phyloP scores from a whole-genome alignment of 306 rosid species.

The Lupinus albus region DNA sequence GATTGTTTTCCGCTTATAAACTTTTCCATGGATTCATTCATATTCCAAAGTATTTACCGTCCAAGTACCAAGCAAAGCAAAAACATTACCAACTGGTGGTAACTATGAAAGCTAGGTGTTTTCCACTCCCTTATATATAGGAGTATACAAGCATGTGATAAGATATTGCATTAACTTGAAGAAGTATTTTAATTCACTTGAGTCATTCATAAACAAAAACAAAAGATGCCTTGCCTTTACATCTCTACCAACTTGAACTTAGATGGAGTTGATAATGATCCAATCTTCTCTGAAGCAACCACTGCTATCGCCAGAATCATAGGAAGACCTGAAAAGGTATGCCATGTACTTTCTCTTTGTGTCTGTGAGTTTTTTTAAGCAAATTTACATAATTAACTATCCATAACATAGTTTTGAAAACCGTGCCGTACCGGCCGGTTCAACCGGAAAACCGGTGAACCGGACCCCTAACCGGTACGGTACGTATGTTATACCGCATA shows the following conservation, averaged over 20 bases:
- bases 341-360: not conserved
- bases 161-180: not conserved
- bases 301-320: slow-evolving; percentile 64
- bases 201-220: not conserved
- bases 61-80: slow-evolving; percentile 1
- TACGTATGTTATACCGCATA: no score
- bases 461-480: no score
- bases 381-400: no score
- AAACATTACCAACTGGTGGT: slow-evolving; percentile 2
- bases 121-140: slow-evolving; percentile 1
- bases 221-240: slow-evolving; percentile 77
- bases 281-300: slow-evolving; percentile 68
- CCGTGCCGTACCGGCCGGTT: no score
- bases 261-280: slow-evolving; percentile 64
- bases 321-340: slow-evolving; percentile 69
- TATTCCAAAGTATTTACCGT: no score
- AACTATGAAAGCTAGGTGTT: slow-evolving; percentile 9
- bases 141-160: not conserved
- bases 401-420: no score
- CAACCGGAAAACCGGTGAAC: no score
- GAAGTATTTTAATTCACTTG: not conserved
- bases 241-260: slow-evolving; percentile 72
- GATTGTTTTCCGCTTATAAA: no score
- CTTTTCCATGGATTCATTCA: no score
- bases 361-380: not conserved